Evolutionary conservation across 2,329 filamentous ascomycete species (phyloP).

Genomic region (Ramichloridium luteum): DNA sequence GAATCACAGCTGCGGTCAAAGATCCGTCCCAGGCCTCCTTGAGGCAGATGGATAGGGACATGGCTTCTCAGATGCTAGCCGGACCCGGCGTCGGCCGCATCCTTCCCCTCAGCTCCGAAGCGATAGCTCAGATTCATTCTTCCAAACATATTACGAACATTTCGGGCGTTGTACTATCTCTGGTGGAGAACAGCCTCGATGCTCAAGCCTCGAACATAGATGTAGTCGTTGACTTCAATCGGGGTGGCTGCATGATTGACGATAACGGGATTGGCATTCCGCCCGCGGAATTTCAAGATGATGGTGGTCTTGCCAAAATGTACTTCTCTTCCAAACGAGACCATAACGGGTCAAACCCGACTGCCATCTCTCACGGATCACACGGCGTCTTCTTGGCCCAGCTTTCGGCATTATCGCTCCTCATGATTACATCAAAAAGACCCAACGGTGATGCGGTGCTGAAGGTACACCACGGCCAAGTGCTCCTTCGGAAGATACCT

Average conservation of each 20-base stretch:
- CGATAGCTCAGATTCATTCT: conserved; percentile 60
- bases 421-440: conserved; percentile 66
- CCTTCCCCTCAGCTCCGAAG: conserved; percentile 16
- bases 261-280: conserved; percentile 74
- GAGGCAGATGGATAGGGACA: too few species aligned
- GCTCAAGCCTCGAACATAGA: conserved; percentile 57
- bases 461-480: conserved; percentile 55
- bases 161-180: conserved; percentile 55
- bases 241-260: conserved; percentile 66
- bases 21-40: too few species aligned
- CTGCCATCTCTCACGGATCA: conserved; percentile 46
- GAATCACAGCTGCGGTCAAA: too few species aligned
- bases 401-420: conserved; percentile 59
- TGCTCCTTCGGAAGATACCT: conserved; percentile 54
- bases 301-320: conserved; percentile 56
- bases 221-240: conserved; percentile 59
- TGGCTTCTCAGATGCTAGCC: too few species aligned
- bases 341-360: conserved; percentile 21
- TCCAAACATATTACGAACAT: conserved; percentile 68
- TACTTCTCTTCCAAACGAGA: conserved; percentile 62
- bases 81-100: conserved; percentile 17
- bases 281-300: conserved; percentile 56
- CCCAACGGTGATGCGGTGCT: conserved; percentile 50
- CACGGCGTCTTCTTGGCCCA: conserved; percentile 68
- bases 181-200: conserved; percentile 78